Conservation (phyloP, 2,329 filamentous ascomycete species). For the Alternaria novae-zelandiae region DNA sequence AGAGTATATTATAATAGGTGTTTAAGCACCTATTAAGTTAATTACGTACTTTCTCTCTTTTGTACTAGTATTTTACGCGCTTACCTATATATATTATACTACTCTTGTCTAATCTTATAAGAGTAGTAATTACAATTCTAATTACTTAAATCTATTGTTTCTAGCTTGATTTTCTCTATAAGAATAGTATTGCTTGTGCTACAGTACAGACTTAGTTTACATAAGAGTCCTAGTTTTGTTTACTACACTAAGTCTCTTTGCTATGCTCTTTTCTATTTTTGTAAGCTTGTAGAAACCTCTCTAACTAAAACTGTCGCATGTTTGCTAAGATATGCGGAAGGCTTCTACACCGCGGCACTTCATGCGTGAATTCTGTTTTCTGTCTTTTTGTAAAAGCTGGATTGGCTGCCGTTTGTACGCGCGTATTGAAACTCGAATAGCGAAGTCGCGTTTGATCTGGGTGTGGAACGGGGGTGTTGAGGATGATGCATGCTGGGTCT, state of each 20-base stretch:
- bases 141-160: too few relatives aligned
- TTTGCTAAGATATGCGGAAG: background rate
- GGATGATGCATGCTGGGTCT: background rate
- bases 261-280: background rate
- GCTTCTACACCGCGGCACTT: background rate
- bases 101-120: too few relatives aligned
- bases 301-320: background rate
- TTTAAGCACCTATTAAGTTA: too few relatives aligned
- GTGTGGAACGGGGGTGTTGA: background rate
- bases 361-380: accelerated
- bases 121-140: too few relatives aligned
- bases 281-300: background rate
- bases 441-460: background rate
- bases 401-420: background rate
- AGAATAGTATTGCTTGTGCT: background rate
- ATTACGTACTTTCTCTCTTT: too few relatives aligned
- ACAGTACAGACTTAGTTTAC: accelerated
- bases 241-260: background rate
- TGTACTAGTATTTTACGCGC: too few relatives aligned
- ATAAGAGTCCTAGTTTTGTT: background rate
- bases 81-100: too few relatives aligned
- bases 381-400: background rate
- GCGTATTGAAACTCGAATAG: background rate
- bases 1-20: too few relatives aligned
- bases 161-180: too few relatives aligned